A percentile compares a stretch with the other conserved stretches of the same genome.
These are phyloP conservation scores for Gypsophila paniculata DNA, from an alignment of 179 eudicot genomes.

Conservation along the genomic window DNA sequence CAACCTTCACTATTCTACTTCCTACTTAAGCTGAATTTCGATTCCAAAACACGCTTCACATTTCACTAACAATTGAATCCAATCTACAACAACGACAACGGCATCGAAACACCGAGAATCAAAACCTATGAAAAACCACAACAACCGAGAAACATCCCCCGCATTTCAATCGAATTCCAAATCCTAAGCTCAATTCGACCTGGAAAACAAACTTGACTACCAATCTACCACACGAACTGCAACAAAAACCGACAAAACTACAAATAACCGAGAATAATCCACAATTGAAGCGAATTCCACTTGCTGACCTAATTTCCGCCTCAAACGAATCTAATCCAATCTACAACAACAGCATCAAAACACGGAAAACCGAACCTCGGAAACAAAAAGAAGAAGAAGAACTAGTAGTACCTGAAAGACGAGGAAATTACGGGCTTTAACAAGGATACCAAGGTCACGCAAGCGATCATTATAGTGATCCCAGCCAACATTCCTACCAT, in stretches of 20 bases:
- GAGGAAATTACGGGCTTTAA: slow-evolving; percentile 90
- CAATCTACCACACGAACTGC: not conserved
- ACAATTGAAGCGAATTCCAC: not conserved
- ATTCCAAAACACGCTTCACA: no score
- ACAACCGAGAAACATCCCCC: not conserved
- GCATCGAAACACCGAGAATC: no score
- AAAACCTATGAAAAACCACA: not conserved
- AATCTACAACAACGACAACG: no score
- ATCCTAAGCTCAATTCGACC: not conserved
- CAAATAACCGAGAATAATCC: not conserved
- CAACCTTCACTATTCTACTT: no score
- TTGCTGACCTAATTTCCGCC: not conserved
- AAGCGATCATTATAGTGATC: slow-evolving; percentile 68
- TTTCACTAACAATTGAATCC: no score
- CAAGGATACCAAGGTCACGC: slow-evolving; percentile 71
- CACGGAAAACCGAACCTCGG: not conserved
- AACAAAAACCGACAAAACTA: not conserved
- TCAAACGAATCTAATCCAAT: not conserved
- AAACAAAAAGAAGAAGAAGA: no score
- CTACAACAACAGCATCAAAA: not conserved
- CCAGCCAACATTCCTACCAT: slow-evolving; percentile 67
- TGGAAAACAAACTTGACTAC: not conserved
- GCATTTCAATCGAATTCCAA: not conserved
- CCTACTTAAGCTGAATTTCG: no score
- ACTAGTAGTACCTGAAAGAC: slow-evolving; percentile 75